Conservation (phyloP, 2,329 filamentous ascomycete species). For the Triangularia verruculosa region DNA sequence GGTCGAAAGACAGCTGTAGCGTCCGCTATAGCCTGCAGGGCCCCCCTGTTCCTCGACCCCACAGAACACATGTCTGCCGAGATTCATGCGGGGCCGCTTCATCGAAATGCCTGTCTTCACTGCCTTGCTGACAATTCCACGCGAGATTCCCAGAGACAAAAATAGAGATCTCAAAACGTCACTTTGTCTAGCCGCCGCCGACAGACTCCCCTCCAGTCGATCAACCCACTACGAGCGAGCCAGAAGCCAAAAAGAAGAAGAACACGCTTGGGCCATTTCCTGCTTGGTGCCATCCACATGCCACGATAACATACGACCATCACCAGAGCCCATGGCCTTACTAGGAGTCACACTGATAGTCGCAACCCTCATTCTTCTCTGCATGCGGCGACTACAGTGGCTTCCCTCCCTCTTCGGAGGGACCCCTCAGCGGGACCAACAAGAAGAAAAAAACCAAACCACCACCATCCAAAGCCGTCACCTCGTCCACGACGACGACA, state of each 20-base stretch:
- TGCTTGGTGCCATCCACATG: neutral
- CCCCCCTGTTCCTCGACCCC: neutral
- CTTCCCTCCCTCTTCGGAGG: slow-evolving; percentile 40
- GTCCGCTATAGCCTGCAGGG: slow-evolving; percentile 4
- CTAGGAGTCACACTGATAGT: slow-evolving; percentile 61
- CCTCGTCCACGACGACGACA: slow-evolving; percentile 10
- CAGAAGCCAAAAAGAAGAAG: neutral
- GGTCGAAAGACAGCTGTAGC: slow-evolving; percentile 13
- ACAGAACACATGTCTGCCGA: slow-evolving; percentile 15
- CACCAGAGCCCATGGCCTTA: slow-evolving; percentile 46
- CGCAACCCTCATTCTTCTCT: slow-evolving; percentile 56
- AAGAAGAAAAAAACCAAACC: neutral
- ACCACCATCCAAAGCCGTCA: neutral
- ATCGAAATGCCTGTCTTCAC: neutral
- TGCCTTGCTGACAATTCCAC: neutral
- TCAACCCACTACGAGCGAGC: slow-evolving; percentile 14
- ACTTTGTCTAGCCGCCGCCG: neutral
- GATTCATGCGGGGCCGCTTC: slow-evolving; percentile 6
- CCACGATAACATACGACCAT: slow-evolving; percentile 22
- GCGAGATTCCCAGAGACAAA: neutral
- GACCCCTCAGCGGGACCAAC: slow-evolving; percentile 19
- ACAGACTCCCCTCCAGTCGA: neutral
- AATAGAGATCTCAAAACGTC: neutral
- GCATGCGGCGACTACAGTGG: slow-evolving; percentile 52
- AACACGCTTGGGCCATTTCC: slow-evolving; percentile 5